Evolutionary conservation across 306 rosid species (phyloP), one percentile per base, ranked within the genome.

Genomic region (Senna siamea): DNA sequence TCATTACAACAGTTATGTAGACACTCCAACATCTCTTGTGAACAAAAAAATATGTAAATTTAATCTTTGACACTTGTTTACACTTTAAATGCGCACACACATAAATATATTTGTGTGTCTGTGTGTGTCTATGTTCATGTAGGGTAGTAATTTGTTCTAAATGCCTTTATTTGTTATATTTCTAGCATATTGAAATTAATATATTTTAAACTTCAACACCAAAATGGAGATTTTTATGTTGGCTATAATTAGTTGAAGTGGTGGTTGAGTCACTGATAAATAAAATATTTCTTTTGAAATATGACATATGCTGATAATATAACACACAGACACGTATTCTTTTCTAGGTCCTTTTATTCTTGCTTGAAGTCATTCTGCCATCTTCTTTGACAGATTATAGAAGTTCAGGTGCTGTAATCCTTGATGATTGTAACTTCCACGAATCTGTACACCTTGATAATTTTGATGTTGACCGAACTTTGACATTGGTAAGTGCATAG

Each of bases 361-460:
- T 72, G 23, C 52, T 48, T 77, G 55, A 74, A 58, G 34, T 77
- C 18, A 14, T 71, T 79, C 9, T 0, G 17, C 46, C 68, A 41
- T 69, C 67, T 50, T 76, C 71, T 62, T 80, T 78, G 67, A 74
- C 95, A 92, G 96, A 88, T 79, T 88, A 91, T 77, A 83, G 87
- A 75, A 83, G 89, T 74, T 87, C 98, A 52, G 92, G 93, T 60
- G 77, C 89, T 19, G 96, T 94, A 60, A 59, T 88, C 64, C 92
- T 92, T 38, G 99, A 94, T 72, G 97, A 92, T 79, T 94, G 97
- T 67, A 94, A 94, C 84, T 94, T 94, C 81, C 99, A 92, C 15
- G 99, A 94, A 83, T 91, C 97, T 69, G 99, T 94, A 26, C 92
- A 84, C 83, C 96, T 92, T 71, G 97, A 89, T 56, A 90, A 79